phyloP scores from a whole-genome alignment of 148 eudicot species.

The Diospyros kaki region DNA sequence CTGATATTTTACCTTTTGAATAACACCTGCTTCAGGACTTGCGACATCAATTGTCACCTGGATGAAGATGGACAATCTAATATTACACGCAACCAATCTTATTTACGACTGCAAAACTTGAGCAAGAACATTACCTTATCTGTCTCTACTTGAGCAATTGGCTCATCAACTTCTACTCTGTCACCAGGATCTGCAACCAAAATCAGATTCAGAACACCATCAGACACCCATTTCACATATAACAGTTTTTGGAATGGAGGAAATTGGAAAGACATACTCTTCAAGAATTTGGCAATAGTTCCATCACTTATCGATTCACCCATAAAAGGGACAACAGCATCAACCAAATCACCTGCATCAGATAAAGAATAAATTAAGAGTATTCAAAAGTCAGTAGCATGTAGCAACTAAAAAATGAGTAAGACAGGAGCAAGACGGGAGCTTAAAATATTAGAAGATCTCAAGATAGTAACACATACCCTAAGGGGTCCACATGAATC shows the following conservation, averaged over 20 bases:
- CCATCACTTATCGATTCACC: slow-evolving; percentile 95
- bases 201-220: slow-evolving; percentile 5
- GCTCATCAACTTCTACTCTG: slow-evolving; percentile 77
- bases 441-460: no score
- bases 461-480: no score
- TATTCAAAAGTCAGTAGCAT: no score
- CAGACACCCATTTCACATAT: not conserved
- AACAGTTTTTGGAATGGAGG: not conserved
- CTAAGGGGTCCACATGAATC: no score
- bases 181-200: slow-evolving; percentile 73
- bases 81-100: slow-evolving; percentile 4
- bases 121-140: slow-evolving; percentile 55
- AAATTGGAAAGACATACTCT: slow-evolving; percentile 45
- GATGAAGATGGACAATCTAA: slow-evolving; percentile 8
- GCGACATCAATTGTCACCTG: slow-evolving; percentile 90
- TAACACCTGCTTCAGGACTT: slow-evolving; percentile 86
- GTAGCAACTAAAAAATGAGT: not conserved
- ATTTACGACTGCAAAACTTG: not conserved
- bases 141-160: slow-evolving; percentile 92
- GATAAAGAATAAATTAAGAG: not conserved
- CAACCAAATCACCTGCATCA: slow-evolving; percentile 62
- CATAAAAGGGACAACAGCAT: slow-evolving; percentile 92
- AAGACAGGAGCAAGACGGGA: not conserved
- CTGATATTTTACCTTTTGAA: slow-evolving; percentile 51
- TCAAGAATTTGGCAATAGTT: slow-evolving; percentile 76